Conservation (phyloP, 2,329 filamentous ascomycete genomes). For the Diaporthe ilicicola region DNA sequence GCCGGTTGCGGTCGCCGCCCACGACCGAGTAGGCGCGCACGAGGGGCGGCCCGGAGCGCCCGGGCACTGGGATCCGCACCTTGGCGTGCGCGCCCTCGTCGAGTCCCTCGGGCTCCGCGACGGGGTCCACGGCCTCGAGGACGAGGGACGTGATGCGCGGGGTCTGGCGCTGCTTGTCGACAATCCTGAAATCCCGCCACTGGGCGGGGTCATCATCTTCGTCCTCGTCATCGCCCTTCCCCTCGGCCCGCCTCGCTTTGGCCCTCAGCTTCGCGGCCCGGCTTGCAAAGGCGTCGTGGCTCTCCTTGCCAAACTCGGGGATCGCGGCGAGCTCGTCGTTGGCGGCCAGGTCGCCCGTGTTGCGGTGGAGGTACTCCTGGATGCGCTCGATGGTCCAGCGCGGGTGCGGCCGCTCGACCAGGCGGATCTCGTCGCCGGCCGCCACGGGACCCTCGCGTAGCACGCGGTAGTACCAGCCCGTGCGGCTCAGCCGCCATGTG, state of each 20-base stretch:
- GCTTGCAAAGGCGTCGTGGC: constrained; percentile 55
- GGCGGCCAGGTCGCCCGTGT: constrained; percentile 59
- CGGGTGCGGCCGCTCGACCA: constrained; percentile 64
- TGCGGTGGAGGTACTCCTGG: constrained; percentile 69
- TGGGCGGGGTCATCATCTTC: constrained; percentile 37
- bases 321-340: constrained; percentile 61
- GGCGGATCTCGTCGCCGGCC: constrained; percentile 63
- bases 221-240: constrained; percentile 31
- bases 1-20: constrained; percentile 54
- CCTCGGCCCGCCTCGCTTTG: constrained; percentile 36
- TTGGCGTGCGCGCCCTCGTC: constrained; percentile 62
- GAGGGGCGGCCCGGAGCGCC: constrained; percentile 57
- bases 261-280: constrained; percentile 57
- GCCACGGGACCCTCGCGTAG: constrained; percentile 61
- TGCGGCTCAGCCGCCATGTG: constrained; percentile 64
- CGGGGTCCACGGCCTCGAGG: constrained; percentile 54
- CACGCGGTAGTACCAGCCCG: constrained; percentile 74
- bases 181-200: constrained; percentile 58
- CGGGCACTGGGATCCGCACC: constrained; percentile 52
- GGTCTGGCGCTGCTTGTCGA: constrained; percentile 61
- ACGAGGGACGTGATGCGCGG: constrained; percentile 58
- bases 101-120: constrained; percentile 45
- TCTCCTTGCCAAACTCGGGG: constrained; percentile 59
- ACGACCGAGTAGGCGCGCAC: constrained; percentile 69
- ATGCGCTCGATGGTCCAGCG: constrained; percentile 70